These are phyloP conservation scores for Trichoderma gracile DNA, from an alignment of 2,329 filamentous ascomycete species.

Conservation along the genomic window DNA sequence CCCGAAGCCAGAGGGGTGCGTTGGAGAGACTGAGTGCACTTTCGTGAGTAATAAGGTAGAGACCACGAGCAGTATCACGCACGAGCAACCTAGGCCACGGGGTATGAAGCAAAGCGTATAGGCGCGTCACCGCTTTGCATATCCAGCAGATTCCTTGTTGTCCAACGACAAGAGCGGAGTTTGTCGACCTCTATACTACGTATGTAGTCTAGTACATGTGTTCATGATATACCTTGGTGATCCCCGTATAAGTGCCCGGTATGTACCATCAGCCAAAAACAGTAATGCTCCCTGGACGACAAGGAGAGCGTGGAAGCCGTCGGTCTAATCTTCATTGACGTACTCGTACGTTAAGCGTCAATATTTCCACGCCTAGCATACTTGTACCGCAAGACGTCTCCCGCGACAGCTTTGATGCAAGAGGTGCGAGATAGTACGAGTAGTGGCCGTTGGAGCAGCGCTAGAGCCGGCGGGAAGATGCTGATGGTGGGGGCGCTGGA, in stretches of 20 bases:
- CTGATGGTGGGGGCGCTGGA: constrained; percentile 16
- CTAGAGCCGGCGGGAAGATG: constrained; percentile 19
- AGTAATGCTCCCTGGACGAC: neutral
- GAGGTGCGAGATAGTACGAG: neutral
- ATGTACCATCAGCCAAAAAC: neutral
- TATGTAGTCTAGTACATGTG: no score
- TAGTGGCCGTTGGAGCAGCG: constrained; percentile 14
- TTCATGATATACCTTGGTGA: neutral
- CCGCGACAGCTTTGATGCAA: constrained; percentile 2
- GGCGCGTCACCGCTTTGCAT: neutral
- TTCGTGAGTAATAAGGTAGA: neutral
- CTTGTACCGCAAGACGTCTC: neutral
- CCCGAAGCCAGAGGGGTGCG: neutral
- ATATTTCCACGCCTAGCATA: neutral
- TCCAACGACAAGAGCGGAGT: no score
- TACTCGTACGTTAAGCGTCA: neutral
- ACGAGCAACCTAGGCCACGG: neutral
- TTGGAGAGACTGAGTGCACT: neutral
- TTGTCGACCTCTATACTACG: no score
- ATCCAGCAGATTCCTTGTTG: no score
- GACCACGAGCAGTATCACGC: neutral
- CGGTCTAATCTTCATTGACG: neutral
- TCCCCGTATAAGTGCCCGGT: neutral
- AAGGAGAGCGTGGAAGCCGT: neutral
- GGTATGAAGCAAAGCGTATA: neutral